Conservation (phyloP, 306 rosid genomes). For the Phaseolus lunatus region DNA sequence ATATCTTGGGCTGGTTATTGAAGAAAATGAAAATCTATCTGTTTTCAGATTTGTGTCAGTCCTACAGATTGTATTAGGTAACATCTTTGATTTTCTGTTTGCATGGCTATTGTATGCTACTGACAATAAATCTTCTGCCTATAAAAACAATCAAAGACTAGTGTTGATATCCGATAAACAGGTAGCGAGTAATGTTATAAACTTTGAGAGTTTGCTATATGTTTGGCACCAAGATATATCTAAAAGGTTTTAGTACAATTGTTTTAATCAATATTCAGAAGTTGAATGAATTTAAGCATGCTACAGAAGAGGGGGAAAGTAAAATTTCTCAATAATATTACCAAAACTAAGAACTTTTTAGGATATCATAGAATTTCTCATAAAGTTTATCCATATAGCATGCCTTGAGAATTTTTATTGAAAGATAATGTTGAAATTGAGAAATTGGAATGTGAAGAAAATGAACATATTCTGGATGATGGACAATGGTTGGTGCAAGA, state of each 20-base stretch:
- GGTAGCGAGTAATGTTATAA: slow-evolving; percentile 3
- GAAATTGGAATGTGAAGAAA: not conserved
- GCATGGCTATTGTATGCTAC: not conserved
- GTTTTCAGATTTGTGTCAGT: not conserved
- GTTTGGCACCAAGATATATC: not conserved
- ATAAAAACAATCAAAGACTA: not conserved
- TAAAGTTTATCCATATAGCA: not conserved
- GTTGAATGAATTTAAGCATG: not conserved
- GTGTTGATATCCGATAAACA: not conserved
- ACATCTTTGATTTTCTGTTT: not conserved
- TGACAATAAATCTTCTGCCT: not conserved
- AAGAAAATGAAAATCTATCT: not conserved
- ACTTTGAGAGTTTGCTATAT: not conserved
- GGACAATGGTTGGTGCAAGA: not conserved
- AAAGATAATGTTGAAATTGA: not conserved
- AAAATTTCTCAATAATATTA: too few species aligned
- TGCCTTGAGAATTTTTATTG: not conserved
- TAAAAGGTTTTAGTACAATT: not conserved
- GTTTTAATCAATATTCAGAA: not conserved
- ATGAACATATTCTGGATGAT: slow-evolving; percentile 11
- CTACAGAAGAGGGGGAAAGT: not conserved
- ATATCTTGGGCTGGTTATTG: not conserved
- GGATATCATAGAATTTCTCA: not conserved
- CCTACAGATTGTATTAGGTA: not conserved
- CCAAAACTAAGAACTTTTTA: not conserved